Percentiles rank a stretch among this genome's conserved stretches.
Conservation (phyloP, 2,329 filamentous ascomycete species). For the Geosmithia flava region DNA sequence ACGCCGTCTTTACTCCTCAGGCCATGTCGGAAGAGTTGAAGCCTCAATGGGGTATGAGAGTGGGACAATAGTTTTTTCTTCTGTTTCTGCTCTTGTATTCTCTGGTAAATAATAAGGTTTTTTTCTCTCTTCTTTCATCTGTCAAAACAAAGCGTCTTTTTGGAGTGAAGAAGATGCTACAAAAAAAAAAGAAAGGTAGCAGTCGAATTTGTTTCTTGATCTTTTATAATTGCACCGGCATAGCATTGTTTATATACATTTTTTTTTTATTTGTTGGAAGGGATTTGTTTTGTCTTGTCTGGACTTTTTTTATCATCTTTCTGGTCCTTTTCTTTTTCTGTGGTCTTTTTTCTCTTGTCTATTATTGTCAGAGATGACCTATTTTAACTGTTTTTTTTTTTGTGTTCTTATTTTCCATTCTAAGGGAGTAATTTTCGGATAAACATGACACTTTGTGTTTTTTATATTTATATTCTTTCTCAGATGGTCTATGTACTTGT, state of each 20-base stretch:
- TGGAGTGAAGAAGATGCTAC: too few species aligned
- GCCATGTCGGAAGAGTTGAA: conserved; percentile 50
- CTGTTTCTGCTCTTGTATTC: too few species aligned
- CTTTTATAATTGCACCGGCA: neutral
- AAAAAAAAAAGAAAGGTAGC: neutral
- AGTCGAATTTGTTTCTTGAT: neutral
- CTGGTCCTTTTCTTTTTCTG: neutral
- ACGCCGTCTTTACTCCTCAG: conserved; percentile 66
- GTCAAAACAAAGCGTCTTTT: neutral
- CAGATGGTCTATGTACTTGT: too few species aligned
- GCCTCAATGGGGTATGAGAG: conserved; percentile 44
- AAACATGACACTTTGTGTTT: too few species aligned
- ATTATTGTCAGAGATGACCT: too few species aligned
- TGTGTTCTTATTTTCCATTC: too few species aligned
- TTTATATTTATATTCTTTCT: too few species aligned
- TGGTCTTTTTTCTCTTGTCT: neutral
- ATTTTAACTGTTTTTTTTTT: neutral
- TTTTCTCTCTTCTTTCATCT: too few species aligned
- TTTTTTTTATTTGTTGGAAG: neutral
- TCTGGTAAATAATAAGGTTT: too few species aligned
- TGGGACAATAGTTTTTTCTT: neutral
- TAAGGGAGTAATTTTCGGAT: too few species aligned
- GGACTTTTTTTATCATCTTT: too few species aligned
- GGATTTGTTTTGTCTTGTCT: neutral
- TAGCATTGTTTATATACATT: neutral